Evolutionary conservation across 2,329 filamentous ascomycete genomes (phyloP).

Genomic region (Monosporascus sp.): DNA sequence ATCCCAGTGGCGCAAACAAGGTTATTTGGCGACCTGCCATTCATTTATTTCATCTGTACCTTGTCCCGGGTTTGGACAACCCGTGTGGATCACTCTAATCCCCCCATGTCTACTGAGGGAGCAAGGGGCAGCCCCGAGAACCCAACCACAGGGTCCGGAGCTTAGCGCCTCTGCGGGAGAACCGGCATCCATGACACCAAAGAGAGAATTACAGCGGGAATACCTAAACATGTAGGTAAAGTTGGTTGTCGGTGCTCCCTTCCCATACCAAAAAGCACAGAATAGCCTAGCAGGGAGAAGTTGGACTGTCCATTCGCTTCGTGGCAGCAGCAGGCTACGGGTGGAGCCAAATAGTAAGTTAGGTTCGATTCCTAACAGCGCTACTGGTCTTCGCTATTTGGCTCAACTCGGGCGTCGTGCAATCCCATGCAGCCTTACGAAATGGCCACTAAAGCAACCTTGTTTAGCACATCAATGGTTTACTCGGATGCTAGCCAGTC

Average conservation of each 20-base stretch:
- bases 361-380: too few species aligned
- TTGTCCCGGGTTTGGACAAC: background rate
- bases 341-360: too few species aligned
- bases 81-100: too few species aligned
- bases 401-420: background rate
- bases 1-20: slow-evolving; percentile 22
- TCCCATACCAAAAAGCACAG: background rate
- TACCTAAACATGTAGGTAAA: too few species aligned
- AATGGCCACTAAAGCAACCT: background rate
- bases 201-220: background rate
- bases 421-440: background rate
- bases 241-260: background rate
- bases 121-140: background rate
- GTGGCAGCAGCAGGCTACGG: background rate
- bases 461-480: background rate
- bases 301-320: background rate
- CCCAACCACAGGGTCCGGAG: too few species aligned
- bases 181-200: too few species aligned
- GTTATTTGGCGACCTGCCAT: slow-evolving; percentile 13
- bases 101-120: background rate
- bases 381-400: too few species aligned
- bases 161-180: too few species aligned
- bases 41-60: slow-evolving; percentile 1
- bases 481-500: slow-evolving; percentile 5
- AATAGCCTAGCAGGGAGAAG: background rate